phyloP scores from a whole-genome alignment of 2,329 filamentous ascomycete genomes.

The Eurotiales sp. region DNA sequence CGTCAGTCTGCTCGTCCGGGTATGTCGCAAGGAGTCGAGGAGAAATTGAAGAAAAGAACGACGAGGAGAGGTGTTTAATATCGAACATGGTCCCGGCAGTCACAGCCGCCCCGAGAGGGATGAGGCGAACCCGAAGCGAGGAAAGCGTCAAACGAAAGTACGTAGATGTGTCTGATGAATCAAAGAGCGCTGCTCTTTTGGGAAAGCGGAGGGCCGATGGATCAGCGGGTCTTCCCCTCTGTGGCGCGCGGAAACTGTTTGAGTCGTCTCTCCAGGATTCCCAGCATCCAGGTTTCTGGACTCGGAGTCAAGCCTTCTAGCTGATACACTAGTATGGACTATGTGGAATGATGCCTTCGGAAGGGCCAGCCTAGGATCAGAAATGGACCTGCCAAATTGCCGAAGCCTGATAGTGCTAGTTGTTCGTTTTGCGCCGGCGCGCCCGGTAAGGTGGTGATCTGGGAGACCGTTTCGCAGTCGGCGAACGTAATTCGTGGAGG shows the following conservation, averaged over 20 bases:
- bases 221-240: background rate
- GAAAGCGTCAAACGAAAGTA: background rate
- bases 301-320: conserved; percentile 1
- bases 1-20: background rate
- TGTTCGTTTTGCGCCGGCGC: conserved; percentile 1
- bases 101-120: background rate
- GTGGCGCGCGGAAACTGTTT: background rate
- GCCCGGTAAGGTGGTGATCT: background rate
- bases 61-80: conserved; percentile 9
- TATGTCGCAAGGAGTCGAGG: background rate
- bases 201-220: conserved; percentile 1
- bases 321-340: too few species aligned
- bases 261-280: conserved; percentile 8
- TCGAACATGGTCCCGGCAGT: conserved; percentile 4
- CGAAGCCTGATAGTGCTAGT: too few species aligned
- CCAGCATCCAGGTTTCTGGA: conserved; percentile 7
- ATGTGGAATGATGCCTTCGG: too few species aligned
- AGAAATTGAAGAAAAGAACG: conserved; percentile 3
- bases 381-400: background rate
- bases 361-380: background rate
- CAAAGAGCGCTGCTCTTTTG: conserved; percentile 5
- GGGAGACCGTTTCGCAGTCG: conserved; percentile 2
- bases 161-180: background rate
- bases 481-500: background rate
- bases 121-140: conserved; percentile 1